A percentile compares a stretch with the other conserved stretches of the same genome.
phyloP scores from a whole-genome alignment of 2,329 filamentous ascomycete species.

The Hirsutella thompsonii region DNA sequence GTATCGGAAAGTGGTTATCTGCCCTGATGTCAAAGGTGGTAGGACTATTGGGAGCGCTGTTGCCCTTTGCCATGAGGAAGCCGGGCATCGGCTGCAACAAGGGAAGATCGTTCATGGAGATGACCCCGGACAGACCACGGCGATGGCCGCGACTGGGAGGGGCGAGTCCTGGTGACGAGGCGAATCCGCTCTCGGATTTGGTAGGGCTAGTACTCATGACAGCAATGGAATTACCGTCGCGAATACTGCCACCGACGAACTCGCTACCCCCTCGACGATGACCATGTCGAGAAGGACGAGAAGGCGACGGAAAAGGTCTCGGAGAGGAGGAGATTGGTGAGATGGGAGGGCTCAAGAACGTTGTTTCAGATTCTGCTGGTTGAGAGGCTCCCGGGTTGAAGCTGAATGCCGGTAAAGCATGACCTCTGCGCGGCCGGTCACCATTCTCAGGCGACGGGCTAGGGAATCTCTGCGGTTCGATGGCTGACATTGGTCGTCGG shows the following conservation, averaged over 20 bases:
- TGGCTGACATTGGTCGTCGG: conserved; percentile 39
- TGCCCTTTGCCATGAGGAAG: conserved; percentile 37
- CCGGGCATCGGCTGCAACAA: conserved; percentile 50
- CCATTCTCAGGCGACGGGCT: conserved; percentile 16
- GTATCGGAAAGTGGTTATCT: conserved; percentile 11
- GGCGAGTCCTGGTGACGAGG: conserved; percentile 36
- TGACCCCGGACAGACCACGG: conserved; percentile 56
- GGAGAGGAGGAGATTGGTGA: conserved; percentile 41
- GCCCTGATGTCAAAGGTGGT: conserved; percentile 26
- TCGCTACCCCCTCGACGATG: conserved; percentile 77
- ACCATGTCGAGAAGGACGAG: conserved; percentile 50
- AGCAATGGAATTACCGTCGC: conserved; percentile 43
- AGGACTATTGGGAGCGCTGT: conserved; percentile 53
- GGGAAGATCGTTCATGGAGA: conserved; percentile 73
- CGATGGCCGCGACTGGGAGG: conserved; percentile 54
- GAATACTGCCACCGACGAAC: conserved; percentile 64
- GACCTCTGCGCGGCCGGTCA: conserved; percentile 16
- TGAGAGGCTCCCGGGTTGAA: conserved; percentile 38
- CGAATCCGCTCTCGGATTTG: conserved; percentile 45
- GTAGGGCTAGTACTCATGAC: conserved; percentile 58
- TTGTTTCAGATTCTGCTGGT: conserved; percentile 17
- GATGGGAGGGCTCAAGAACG: conserved; percentile 39
- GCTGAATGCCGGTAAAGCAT: conserved; percentile 38
- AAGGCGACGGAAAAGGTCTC: conserved; percentile 38
- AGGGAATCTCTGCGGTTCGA: conserved; percentile 27